Base-by-base conservation (phyloP, 192 early-diverging fungal genomes). In the Coemansia sp. region DNA sequence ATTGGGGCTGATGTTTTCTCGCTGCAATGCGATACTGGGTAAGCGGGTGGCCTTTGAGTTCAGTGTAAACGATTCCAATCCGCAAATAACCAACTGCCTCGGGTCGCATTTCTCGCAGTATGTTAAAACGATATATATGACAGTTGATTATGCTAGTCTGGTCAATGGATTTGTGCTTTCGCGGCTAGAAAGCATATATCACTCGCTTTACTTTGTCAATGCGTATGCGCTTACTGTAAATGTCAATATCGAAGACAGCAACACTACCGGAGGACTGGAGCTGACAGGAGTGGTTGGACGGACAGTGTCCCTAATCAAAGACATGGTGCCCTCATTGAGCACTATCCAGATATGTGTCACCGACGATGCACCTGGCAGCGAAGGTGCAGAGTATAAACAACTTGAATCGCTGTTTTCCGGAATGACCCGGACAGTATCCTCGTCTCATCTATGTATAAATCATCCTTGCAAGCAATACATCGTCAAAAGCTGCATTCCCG, bases 61-160 rank as follows among this genome's bases (percentile, higher is more conserved):
- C 47, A 50, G 31, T 20, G 13, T 50, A 13, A 50, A 50, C 26
- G 30, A 50, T 7, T 30, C 23, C 28, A 35, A 19, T n/a, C 28
- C 47, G 10, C 47, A 14, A 4, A 35, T 50, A 12, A n/a, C 28
- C 23, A 50, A 50, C 47, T 30, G 47, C 47, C 28, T 50, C 26
- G 47, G 20, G 12, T 18, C 47, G 11, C n/a, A 50, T 50, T n/a
- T 50, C 13, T 10, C 47, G n/a, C 21, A 13, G 5, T 50, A 50
- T 50, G 47, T 50, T 2, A 50, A 50, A 50, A 50, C 47, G 30
- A 50, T 50, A 26, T 30, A 23, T 5, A 28, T 28, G 13, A 35
- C 11, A 15, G 30, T 50, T 16, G 47, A 50, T 12, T 50, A 50
- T 16, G 7, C 11, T 4, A 15, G 47, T 14, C 26, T 28, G 12